Evolutionary conservation across 106 monocot genomes (phyloP).

Genomic region (Dendrobium chrysotoxum): DNA sequence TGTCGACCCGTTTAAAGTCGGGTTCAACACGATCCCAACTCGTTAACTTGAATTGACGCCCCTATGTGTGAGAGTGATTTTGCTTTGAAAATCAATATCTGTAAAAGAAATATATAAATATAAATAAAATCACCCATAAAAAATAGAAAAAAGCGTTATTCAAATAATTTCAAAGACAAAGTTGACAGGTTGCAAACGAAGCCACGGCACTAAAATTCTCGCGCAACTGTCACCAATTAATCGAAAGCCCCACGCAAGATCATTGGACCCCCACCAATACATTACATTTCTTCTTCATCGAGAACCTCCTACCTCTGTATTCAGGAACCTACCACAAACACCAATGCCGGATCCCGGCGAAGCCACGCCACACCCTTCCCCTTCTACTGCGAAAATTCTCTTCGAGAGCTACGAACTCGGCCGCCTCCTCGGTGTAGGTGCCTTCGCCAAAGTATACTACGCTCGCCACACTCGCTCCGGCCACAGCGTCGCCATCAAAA

Average conservation of each 20-base stretch:
- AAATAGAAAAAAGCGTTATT: too few species aligned
- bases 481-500: conserved; percentile 35
- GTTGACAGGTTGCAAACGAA: background rate
- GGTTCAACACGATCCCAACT: too few species aligned
- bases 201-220: background rate
- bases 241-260: background rate
- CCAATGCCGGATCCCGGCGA: conserved; percentile 11
- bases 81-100: too few species aligned
- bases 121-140: too few species aligned
- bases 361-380: background rate
- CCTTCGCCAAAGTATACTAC: conserved; percentile 24
- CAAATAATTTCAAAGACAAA: too few species aligned
- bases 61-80: too few species aligned
- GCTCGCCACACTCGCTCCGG: conserved; percentile 21
- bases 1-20: too few species aligned
- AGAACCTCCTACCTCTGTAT: background rate
- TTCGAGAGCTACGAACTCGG: conserved; percentile 20
- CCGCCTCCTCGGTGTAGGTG: conserved; percentile 19
- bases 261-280: background rate
- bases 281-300: background rate
- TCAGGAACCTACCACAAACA: background rate
- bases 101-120: too few species aligned
- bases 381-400: conserved; percentile 5
- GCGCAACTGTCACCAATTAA: background rate
- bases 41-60: too few species aligned